Base-by-base conservation (phyloP, 2,329 filamentous ascomycete genomes). In the Endoconidiophora polonica region DNA sequence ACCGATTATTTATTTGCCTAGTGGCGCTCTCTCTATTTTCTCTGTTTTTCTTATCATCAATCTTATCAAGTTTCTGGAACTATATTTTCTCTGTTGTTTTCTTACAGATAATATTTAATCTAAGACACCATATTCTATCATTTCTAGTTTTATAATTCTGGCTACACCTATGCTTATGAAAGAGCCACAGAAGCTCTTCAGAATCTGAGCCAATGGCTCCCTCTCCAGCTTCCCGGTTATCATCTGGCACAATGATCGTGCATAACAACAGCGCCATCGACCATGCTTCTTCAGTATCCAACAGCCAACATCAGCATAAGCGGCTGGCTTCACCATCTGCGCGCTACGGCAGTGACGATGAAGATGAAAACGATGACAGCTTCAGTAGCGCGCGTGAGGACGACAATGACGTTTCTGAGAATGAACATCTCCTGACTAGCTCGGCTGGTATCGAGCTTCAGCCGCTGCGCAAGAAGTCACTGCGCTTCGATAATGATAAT, bases 371-470 rank as follows among this genome's bases (percentile, higher is more conserved):
- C 33, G 44, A 37, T 7, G 20, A 12, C 18, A 43, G 14, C 14
- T 29, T 14, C n/a, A 18, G 20, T 45, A 12, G 22, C 38, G 38
- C 43, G 10, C 44, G 20, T 9, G 44, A 36, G 26, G 44, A 46
- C n/a, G 66, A 66, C 36, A 66, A 68, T 48, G 71, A 73, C 50
- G 68, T 61, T 44, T 70, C 68, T 24, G 74, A 77, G 58, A 63
- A 73, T 56, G 74, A 76, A 58, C 68, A 73, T 40, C 66, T 78
- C n/a, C 60, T 77, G 57, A 70, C 71, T 2, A 67, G 70, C 2
- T 9, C 40, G 5, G 66, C 66, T 3, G 65, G 50, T 41, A 46
- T 55, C 45, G 55, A 57, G 33, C 48, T 49, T 26, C 41, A 43
- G 2, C 54, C 52, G 55, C 46, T 54, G 44, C 38, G 56, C 37